These are phyloP conservation scores for Plasmodium reichenowi DNA, from an alignment of 169 alveolate species.

Conservation along the genomic window DNA sequence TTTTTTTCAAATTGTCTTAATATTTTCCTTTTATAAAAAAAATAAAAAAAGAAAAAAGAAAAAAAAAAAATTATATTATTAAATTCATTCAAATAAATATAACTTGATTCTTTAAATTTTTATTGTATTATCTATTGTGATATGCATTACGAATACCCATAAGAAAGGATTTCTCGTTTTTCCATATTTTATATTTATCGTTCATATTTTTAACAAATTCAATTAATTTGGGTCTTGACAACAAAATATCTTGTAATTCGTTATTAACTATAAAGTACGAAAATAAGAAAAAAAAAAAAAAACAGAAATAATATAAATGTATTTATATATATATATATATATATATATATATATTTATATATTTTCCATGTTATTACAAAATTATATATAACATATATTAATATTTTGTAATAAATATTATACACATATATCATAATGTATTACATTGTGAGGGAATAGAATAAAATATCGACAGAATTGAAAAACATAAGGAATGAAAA, in stretches of 20 bases:
- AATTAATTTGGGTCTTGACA: conserved; percentile 62
- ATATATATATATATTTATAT: too few species aligned
- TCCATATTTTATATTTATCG: conserved; percentile 39
- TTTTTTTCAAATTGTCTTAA: not conserved
- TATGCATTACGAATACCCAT: conserved; percentile 13
- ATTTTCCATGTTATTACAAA: not conserved
- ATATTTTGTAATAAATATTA: not conserved
- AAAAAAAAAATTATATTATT: not conserved
- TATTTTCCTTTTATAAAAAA: not conserved
- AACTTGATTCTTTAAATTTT: not conserved
- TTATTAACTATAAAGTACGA: conserved; percentile 23
- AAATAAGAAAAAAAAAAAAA: too few species aligned
- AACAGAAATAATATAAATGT: too few species aligned
- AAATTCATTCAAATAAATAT: not conserved
- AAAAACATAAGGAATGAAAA: conserved; percentile 62
- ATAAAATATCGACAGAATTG: conserved; percentile 63
- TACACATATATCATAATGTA: not conserved
- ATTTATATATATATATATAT: too few species aligned
- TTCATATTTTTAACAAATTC: conserved; percentile 49
- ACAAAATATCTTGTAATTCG: conserved; percentile 31
- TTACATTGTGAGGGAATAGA: conserved; percentile 76
- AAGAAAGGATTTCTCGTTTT: conserved; percentile 67
- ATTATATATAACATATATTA: not conserved
- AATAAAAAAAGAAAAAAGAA: not conserved
- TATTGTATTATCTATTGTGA: not conserved